Evolutionary conservation across 2,329 filamentous ascomycete genomes (phyloP).

Genomic region (Aureobasidium sp.): DNA sequence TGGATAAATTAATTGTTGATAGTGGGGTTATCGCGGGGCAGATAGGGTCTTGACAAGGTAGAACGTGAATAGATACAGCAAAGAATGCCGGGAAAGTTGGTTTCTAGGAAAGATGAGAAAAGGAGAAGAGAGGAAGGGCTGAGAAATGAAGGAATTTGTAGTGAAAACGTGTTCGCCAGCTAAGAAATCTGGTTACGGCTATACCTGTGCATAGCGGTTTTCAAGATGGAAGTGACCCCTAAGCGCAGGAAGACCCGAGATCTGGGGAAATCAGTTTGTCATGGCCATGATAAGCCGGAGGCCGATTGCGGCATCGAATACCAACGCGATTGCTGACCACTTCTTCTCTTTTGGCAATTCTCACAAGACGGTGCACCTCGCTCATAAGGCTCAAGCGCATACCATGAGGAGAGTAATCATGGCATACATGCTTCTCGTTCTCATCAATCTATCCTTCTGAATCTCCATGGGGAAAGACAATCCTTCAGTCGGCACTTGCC

Average conservation of each 20-base stretch:
- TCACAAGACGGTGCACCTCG: background rate
- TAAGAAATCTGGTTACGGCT: slow-evolving; percentile 5
- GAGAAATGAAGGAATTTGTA: slow-evolving; percentile 13
- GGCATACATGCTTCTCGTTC: background rate
- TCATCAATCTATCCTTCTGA: background rate
- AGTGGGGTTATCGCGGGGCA: slow-evolving; percentile 13
- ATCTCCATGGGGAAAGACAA: background rate
- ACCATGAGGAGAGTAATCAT: too few species aligned
- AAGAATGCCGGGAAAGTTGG: background rate
- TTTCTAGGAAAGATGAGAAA: background rate
- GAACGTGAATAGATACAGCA: background rate
- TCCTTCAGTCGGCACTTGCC: background rate
- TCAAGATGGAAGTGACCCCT: background rate
- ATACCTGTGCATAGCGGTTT: slow-evolving; percentile 3
- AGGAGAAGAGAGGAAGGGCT: background rate
- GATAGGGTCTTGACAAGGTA: background rate
- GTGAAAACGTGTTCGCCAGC: slow-evolving; percentile 12
- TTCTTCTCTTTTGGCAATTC: background rate
- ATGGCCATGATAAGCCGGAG: background rate
- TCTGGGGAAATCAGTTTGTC: background rate
- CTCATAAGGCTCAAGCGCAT: background rate
- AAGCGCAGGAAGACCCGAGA: slow-evolving; percentile 3
- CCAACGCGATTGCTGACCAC: background rate
- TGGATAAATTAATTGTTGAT: background rate
- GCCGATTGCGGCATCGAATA: slow-evolving; percentile 2